These are phyloP conservation scores for Ustilago xerochloae DNA, from an alignment of 1,284 basidiomycete genomes.

Conservation along the genomic window DNA sequence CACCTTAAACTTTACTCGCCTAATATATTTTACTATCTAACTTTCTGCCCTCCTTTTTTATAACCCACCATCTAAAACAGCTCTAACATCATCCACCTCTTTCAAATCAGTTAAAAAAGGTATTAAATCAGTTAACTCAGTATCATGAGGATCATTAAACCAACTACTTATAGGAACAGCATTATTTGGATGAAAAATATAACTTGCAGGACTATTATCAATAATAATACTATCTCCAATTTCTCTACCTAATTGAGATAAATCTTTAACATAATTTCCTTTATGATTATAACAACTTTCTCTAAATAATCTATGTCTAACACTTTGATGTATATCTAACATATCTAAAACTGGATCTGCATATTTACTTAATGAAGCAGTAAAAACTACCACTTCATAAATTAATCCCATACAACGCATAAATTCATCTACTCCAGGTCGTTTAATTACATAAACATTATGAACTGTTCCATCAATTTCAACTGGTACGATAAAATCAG, in stretches of 20 bases:
- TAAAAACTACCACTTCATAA: constrained; percentile 98
- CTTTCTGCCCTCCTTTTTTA: background rate
- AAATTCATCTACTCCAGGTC: constrained; percentile 96
- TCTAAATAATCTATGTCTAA: constrained; percentile 94
- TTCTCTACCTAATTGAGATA: constrained; percentile 93
- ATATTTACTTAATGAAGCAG: constrained; percentile 97
- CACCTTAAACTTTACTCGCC: too few relatives aligned
- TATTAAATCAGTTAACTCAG: constrained; percentile 92
- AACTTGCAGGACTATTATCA: constrained; percentile 98
- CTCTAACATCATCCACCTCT: constrained; percentile 87
- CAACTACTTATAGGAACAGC: constrained; percentile 98
- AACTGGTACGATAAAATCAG: constrained; percentile 97
- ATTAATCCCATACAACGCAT: constrained; percentile 96
- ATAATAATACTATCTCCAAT: constrained; percentile 95
- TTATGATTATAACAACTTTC: constrained; percentile 99
- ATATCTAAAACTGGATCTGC: constrained; percentile 98
- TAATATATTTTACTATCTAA: too few relatives aligned
- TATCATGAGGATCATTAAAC: constrained; percentile 87
- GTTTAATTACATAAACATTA: constrained; percentile 98
- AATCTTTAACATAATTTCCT: constrained; percentile 99
- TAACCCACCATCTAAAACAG: constrained; percentile 77
- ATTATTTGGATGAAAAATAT: constrained; percentile 99
- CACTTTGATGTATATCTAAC: constrained; percentile 89
- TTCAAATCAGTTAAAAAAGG: constrained; percentile 91
- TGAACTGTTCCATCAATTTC: constrained; percentile 98